Base-by-base conservation (phyloP, 192 early-diverging fungal genomes). In the Podila clonocystis region DNA sequence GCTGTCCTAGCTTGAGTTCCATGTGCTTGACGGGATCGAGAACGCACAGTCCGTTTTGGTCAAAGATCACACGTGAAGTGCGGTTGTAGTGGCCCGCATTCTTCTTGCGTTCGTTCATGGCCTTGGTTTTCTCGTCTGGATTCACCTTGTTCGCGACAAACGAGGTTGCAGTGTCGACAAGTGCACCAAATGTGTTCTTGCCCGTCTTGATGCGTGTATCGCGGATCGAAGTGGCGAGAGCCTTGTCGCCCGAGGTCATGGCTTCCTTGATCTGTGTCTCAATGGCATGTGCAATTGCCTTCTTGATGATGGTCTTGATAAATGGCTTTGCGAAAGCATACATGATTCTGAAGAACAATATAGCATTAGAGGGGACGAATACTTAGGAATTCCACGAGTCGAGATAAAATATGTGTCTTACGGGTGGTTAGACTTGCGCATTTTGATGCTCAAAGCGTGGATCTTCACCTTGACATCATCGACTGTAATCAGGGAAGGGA, bases 281-380 rank as follows among this genome's bases (percentile, higher is more conserved):
- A 1, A 85, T 50, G 2, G 82, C 72, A 9, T 45, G 73, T 2
- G 82, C 76, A n/a, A 85, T 64, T 20, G 82, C 73, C n/a, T 75
- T 74, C 38, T 75, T 74, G 62, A 85, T 69, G 9, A 73, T 65
- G 41, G 75, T 70, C 24, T 70, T 80, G 33, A 85, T 64, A 29
- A 85, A 75, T 11, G 84, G 76, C 31, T 72, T 73, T 48, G 78
- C 73, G 0, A 82, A 63, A 5, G 45, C 64, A 36, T 83, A 83
- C 38, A 85, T 15, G 0, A 72, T 38, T 17, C 72, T 74, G 34
- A 66, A 38, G 15, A 33, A 17, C 33, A 29, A 60, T 19, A 2
- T 17, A 24, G 30, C 7, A 11, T 62, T 24, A 34, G 33, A 34
- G 20, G 20, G 24, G 48, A 22, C 63, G 31, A 9, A 19, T 19